Evolutionary conservation across 2,329 filamentous ascomycete genomes (phyloP), one percentile per base, ranked within the genome.

Genomic region (Periglandula ipomoeae): DNA sequence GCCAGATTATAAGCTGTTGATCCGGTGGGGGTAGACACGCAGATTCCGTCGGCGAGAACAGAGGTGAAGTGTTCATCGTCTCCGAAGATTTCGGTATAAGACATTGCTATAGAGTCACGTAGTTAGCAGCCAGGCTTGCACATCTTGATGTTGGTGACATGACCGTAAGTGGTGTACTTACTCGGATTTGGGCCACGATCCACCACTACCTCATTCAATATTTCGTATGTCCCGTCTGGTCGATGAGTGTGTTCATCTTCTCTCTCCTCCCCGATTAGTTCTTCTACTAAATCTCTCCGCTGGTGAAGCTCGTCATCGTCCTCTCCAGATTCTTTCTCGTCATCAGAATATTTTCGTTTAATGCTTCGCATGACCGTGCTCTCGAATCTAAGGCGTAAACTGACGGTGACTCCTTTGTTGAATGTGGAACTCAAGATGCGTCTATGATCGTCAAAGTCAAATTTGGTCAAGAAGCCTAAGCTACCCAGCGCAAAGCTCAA

Each of bases 21-120:
- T 13, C 91, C 93, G 0, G 93, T 97, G 0, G 91, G 93, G 5
- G 91, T 97, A 1, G 91, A 89, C 22, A 97, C 86, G 62, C 89
- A 95, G 51, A 97, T 81, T 11, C 91, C 91, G 63, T 97, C 93
- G 22, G 91, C 93, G 56, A 93, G 84, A 6, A 97, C 81, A 0
- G 89, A 94, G 0, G 93, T 96, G 65, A 96, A 93, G 66, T 95
- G 89, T 65, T 95, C 88, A 59, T 96, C 88, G 59, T 96, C 91
- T 19, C 89, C 90, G 63, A 96, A 96, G 23, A 97, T 78, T 63
- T 97, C 91, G 19, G 87, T 89, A 46, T 82, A 84, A 10, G 88
- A 93, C 87, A 98, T 91, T 47, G 89, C 85, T 89, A 56, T 6
- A 15, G 9, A 24, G n/a, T 3, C 34, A 34, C 5, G 20, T 5